Base-by-base conservation (phyloP, 768 basidiomycete species). In the Podaxis sp. region DNA sequence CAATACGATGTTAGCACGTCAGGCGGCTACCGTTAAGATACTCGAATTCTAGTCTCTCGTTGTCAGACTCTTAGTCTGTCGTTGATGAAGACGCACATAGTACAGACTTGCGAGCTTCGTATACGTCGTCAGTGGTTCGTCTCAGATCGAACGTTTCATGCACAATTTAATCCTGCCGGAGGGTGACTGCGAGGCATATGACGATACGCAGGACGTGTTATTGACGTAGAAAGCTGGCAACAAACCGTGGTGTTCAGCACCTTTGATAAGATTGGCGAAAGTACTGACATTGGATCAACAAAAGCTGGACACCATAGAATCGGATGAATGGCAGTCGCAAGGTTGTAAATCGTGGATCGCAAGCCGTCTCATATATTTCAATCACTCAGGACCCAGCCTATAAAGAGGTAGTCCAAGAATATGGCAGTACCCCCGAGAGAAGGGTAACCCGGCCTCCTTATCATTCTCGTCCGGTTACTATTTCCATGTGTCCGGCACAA, bases 101-200 rank as follows among this genome's bases (percentile, higher is more conserved):
- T 32, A 9, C 32, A 32, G 32, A 32, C 32, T 32, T 69, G 67
- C 74, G 75, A 78, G 55, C 52, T 70, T 72, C 3, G 69, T 67
- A 55, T 74, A 69, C 18, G 65, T 72, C 55, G 28, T 57, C 58
- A 14, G 67, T 52, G 18, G 52, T 57, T 10, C 62, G 40, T 58
- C 6, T 71, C 70, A 27, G 66, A 66, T 21, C 77, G 73, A 76
- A 78, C 0, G 73, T 76, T 36, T 69, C 76, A 25, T 75, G 73
- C 21, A 80, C 62, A 4, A 72, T 76, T 55, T 73, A 71, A 62
- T 79, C 25, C 25, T 75, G 55, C 73, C 72, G 11, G 53, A 56
- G 3, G 62, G 65, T 11, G 75, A 75, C 35, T 70, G 67, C 13
- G 71, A 63, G n/a, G 76, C 72, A 56, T 77, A 77, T 0, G 71